A percentile compares a stretch with the other conserved stretches of the same genome.
Evolutionary conservation across 495 filamentous ascomycete species (phyloP).

Genomic region (Neurospora sp.): DNA sequence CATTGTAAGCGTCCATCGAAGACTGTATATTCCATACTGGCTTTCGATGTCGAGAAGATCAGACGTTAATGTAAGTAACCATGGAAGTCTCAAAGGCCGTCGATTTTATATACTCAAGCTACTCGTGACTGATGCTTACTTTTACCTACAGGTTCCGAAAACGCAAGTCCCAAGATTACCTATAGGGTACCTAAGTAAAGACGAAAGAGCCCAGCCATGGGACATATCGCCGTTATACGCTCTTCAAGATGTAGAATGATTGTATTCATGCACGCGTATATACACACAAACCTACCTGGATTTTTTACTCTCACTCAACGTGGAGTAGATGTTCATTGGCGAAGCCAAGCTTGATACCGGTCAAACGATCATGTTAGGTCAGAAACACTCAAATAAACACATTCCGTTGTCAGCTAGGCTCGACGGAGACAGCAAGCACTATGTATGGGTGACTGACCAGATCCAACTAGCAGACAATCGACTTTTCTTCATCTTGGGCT

Average conservation of each 20-base stretch:
- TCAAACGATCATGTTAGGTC: no score
- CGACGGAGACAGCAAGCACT: neutral
- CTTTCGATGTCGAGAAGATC: neutral
- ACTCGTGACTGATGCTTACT: neutral
- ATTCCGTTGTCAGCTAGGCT: neutral
- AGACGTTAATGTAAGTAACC: neutral
- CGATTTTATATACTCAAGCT: neutral
- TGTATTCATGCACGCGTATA: neutral
- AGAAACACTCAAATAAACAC: no score
- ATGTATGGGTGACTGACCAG: neutral
- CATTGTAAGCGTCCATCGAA: neutral
- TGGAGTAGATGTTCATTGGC: no score
- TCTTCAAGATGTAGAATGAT: neutral
- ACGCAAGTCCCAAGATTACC: neutral
- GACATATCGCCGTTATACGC: neutral
- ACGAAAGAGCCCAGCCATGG: neutral
- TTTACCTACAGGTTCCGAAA: neutral
- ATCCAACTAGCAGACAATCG: neutral
- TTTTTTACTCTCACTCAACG: no score
- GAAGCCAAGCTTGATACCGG: no score
- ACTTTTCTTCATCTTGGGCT: neutral
- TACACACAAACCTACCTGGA: neutral
- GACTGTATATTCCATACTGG: neutral
- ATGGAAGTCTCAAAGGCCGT: neutral
- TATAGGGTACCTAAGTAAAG: neutral